These are phyloP conservation scores for Neurospora africana DNA, from an alignment of 495 filamentous ascomycete genomes.

Conservation along the genomic window DNA sequence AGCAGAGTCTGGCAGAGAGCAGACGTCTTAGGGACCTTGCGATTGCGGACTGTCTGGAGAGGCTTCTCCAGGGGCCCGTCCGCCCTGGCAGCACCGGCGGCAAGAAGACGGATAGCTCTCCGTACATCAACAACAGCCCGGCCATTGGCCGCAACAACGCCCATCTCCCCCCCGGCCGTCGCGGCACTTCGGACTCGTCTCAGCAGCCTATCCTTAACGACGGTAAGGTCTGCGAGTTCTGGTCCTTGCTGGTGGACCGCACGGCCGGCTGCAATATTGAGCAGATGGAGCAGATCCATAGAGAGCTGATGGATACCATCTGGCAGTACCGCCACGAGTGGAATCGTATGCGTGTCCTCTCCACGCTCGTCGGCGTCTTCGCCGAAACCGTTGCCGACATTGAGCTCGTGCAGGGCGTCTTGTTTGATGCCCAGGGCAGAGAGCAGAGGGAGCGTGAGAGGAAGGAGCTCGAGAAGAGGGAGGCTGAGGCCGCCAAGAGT, in stretches of 20 bases:
- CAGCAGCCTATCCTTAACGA: conserved; percentile 51
- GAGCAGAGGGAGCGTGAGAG: conserved; percentile 1
- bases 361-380: conserved; percentile 53
- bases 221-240: conserved; percentile 41
- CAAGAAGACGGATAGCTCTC: not conserved
- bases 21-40: not conserved
- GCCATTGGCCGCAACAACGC: not conserved
- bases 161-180: not conserved
- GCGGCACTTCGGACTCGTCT: conserved; percentile 19
- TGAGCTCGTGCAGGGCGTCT: conserved; percentile 48
- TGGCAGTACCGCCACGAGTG: conserved; percentile 71
- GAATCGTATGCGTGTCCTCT: conserved; percentile 64
- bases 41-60: not conserved
- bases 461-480: conserved; percentile 2
- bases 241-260: conserved; percentile 46
- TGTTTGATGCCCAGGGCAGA: conserved; percentile 18
- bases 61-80: not conserved
- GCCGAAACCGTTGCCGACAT: conserved; percentile 78
- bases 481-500: not conserved
- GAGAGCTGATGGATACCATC: conserved; percentile 78
- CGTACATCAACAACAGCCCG: conserved; percentile 1
- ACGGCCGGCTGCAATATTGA: conserved; percentile 79
- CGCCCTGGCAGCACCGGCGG: not conserved
- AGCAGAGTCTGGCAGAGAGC: not conserved
- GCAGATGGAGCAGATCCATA: conserved; percentile 87